Base-by-base conservation (phyloP, 768 basidiomycete genomes). In the Lactarius trivialis region DNA sequence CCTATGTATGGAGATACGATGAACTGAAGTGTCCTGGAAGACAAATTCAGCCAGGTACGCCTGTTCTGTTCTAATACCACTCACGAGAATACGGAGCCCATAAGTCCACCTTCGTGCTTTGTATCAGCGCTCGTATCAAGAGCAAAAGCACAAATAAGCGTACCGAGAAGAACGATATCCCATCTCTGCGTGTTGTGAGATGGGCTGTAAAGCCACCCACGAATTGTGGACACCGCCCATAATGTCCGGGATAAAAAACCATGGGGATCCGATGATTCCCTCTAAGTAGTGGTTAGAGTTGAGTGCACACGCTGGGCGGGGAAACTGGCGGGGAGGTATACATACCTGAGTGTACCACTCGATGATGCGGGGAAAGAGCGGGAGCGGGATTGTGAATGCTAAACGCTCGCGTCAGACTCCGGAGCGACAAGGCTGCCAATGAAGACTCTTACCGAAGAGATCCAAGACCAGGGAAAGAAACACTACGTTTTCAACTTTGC, bases 321-420 rank as follows among this genome's bases (percentile, higher is more conserved):
- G 34, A 33, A 19, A 32, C 45, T 30, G 55, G 34, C 51, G 55
- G 61, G 60, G n/a, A 24, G 5, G 65, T 63, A 56, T 45, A 73
- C 82, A 69, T 66, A 88, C 90, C 71, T 84, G 73, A 1, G 85
- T 86, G 71, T 93, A 95, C 89, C 89, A 93, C 75, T 95, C 88
- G 48, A 97, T 94, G 55, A 98, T 79, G n/a, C 95, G 85, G n/a
- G 96, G 96, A 74, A 98, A 98, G 33, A 98, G 82, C 24, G 96
- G 96, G n/a, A 98, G 80, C 11, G 93, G 94, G 51, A 96, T 90
- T 26, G 93, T 97, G 74, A 95, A 96, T 14, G 93, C 91, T 81
- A 80, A 76, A 37, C 21, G 15, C 24, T 52, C 28, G 54, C 53
- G 41, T 64, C 57, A 56, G 60, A 51, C 56, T 26, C 50, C 26